Conservation (phyloP, 441 rosid species). For the Populus hybrid region DNA sequence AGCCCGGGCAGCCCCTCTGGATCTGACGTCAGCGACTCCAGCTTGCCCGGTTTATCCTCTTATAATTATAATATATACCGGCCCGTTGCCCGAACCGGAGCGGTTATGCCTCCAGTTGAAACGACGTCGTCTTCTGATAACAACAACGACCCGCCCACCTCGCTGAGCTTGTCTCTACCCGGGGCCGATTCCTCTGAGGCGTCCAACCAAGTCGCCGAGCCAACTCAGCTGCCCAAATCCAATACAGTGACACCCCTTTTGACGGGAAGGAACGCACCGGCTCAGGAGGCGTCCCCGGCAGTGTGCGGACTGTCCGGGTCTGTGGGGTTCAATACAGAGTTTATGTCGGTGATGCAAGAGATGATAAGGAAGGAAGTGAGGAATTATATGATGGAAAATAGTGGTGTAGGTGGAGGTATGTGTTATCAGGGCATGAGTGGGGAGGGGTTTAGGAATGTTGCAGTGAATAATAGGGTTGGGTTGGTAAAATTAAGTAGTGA, state of each 20-base stretch:
- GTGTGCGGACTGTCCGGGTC: slow-evolving; percentile 11
- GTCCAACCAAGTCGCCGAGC: slow-evolving; percentile 33
- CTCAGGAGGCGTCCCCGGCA: background rate
- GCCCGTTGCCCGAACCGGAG: slow-evolving; percentile 50
- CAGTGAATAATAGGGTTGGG: slow-evolving; percentile 41
- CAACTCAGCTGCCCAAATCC: slow-evolving; percentile 27
- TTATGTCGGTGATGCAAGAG: slow-evolving; percentile 73
- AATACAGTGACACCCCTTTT: background rate
- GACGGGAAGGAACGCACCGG: slow-evolving; percentile 7
- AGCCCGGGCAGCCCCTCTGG: slow-evolving; percentile 72
- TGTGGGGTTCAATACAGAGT: slow-evolving; percentile 42
- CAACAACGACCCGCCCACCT: slow-evolving; percentile 47
- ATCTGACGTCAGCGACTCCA: slow-evolving; percentile 70
- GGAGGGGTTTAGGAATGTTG: slow-evolving; percentile 48
- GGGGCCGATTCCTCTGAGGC: slow-evolving; percentile 42
- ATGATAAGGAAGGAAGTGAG: slow-evolving; percentile 74
- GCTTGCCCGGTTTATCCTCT: slow-evolving; percentile 43
- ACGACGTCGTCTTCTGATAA: slow-evolving; percentile 36
- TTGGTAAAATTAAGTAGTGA: slow-evolving; percentile 49
- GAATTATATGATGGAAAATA: slow-evolving; percentile 60
- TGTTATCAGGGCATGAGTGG: slow-evolving; percentile 45
- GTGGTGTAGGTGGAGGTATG: slow-evolving; percentile 28
- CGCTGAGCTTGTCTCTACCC: slow-evolving; percentile 65
- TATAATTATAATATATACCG: slow-evolving; percentile 28
- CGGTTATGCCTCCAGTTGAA: slow-evolving; percentile 37